These are phyloP conservation scores for Coffea humblotiana DNA, from an alignment of 305 asterid genomes.

Conservation along the genomic window DNA sequence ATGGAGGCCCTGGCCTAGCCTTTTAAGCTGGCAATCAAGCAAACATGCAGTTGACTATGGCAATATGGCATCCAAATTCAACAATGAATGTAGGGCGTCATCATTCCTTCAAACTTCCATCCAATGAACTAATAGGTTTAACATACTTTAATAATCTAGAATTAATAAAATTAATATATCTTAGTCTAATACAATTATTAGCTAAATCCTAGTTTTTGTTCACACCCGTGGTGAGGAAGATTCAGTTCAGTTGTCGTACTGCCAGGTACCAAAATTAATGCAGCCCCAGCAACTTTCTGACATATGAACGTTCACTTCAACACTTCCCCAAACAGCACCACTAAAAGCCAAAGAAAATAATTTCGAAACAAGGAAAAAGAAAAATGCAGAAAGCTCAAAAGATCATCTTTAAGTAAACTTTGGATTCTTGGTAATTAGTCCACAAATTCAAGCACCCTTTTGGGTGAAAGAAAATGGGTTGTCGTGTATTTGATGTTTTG, in stretches of 20 bases:
- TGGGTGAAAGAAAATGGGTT: conserved; percentile 44
- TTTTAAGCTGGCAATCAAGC: not conserved
- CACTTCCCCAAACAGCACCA: not conserved
- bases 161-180: not conserved
- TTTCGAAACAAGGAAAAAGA: conserved; percentile 1
- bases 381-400: not conserved
- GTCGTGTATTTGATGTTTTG: conserved; percentile 46
- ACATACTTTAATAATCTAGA: not conserved
- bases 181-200: not conserved
- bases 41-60: not conserved
- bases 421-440: conserved; percentile 54
- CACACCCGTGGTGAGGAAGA: conserved; percentile 6
- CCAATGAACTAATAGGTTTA: not conserved
- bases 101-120: not conserved
- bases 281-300: conserved; percentile 11
- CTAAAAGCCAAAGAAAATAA: conserved; percentile 17
- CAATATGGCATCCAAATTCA: no score
- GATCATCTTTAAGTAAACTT: conserved; percentile 24
- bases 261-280: conserved; percentile 1
- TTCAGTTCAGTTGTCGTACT: conserved; percentile 8
- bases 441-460: conserved; percentile 43
- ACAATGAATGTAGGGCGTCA: not conserved
- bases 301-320: conserved; percentile 15
- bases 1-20: not conserved
- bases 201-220: conserved; percentile 10